These are phyloP conservation scores for Acacia concinna DNA, from an alignment of 331 rosid species.

Conservation along the genomic window DNA sequence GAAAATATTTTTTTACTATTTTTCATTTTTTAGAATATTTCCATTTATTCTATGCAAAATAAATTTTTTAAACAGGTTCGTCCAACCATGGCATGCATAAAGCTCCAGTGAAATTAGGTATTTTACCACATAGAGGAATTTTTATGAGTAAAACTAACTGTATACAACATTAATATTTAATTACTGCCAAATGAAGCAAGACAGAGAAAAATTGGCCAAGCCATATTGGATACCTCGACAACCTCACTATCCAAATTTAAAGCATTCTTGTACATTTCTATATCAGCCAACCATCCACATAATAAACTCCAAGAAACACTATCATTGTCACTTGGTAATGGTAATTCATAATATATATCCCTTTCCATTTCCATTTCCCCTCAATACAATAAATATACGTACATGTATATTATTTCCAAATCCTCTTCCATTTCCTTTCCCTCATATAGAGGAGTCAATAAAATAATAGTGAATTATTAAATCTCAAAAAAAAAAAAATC, in stretches of 20 bases:
- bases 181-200: constrained; percentile 17
- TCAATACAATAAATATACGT: background rate
- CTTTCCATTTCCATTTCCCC: background rate
- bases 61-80: background rate
- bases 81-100: background rate
- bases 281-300: constrained; percentile 3
- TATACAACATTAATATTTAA: constrained; percentile 24
- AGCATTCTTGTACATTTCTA: constrained; percentile 3
- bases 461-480: constrained; percentile 11
- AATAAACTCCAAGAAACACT: constrained; percentile 21
- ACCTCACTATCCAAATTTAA: background rate
- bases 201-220: constrained; percentile 14
- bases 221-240: constrained; percentile 1
- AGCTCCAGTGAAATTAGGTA: background rate
- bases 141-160: background rate
- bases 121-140: background rate
- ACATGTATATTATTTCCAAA: background rate
- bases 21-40: too few species aligned
- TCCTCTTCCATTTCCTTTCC: constrained; percentile 20
- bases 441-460: background rate
- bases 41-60: background rate
- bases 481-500: background rate
- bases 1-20: too few species aligned
- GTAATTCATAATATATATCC: background rate
- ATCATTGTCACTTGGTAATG: background rate